These are phyloP conservation scores for Diaporthe citri DNA, from an alignment of 2,329 filamentous ascomycete genomes.

Conservation along the genomic window DNA sequence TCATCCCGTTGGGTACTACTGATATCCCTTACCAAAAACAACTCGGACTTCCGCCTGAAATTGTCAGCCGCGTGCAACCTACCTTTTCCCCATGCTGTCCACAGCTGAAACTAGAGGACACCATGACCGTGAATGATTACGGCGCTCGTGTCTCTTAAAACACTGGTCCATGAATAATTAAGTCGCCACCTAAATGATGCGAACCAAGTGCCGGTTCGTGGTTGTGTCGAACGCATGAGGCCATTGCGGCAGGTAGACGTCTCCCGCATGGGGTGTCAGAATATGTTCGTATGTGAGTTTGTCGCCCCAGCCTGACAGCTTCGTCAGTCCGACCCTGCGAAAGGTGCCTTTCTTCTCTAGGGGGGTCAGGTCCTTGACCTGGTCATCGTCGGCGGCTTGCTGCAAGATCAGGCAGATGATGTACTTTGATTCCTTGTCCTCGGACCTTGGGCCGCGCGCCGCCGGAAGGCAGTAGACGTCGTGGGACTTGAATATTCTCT, in stretches of 20 bases:
- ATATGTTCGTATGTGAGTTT: not conserved
- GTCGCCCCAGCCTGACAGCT: slow-evolving; percentile 12
- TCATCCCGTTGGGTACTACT: too few relatives aligned
- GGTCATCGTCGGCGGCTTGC: not conserved
- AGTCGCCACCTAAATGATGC: not conserved
- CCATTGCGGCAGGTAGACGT: not conserved
- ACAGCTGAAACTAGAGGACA: not conserved
- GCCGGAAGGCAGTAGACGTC: slow-evolving; percentile 25
- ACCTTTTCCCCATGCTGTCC: fast-evolving
- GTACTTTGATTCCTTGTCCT: slow-evolving; percentile 2
- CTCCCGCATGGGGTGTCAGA: not conserved
- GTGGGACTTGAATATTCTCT: not conserved
- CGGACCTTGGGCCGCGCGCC: not conserved
- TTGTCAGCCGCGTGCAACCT: not conserved
- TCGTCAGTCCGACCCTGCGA: slow-evolving; percentile 29
- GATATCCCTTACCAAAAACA: too few relatives aligned
- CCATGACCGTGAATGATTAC: too few relatives aligned
- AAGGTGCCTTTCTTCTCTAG: not conserved
- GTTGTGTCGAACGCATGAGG: not conserved
- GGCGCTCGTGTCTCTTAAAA: not conserved
- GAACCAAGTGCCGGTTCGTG: not conserved
- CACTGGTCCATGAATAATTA: not conserved
- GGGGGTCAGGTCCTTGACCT: not conserved
- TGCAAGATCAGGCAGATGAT: slow-evolving; percentile 27
- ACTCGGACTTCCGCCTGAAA: not conserved